phyloP scores from a whole-genome alignment of 1,284 basidiomycete species.

The Sphaerobolus stellatus region DNA sequence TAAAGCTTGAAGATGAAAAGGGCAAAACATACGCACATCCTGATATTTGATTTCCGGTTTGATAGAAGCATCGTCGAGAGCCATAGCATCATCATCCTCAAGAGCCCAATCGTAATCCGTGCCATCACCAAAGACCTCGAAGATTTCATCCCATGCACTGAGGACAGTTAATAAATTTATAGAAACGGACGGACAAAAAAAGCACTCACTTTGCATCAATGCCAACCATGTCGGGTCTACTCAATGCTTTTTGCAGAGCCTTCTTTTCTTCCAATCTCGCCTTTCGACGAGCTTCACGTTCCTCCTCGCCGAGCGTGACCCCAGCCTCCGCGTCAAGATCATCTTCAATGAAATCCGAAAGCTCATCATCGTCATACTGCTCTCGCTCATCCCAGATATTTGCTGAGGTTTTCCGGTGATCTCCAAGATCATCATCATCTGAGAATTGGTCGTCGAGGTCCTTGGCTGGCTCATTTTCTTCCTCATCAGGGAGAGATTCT shows the following conservation, averaged over 20 bases:
- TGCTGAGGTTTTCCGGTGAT: conserved; percentile 30
- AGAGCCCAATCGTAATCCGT: conserved; percentile 96
- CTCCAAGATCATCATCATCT: conserved; percentile 51
- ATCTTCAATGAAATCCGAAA: conserved; percentile 91
- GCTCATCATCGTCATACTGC: conserved; percentile 65
- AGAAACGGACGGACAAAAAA: conserved; percentile 9
- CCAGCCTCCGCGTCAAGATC: conserved; percentile 80
- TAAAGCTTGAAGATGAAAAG: conserved; percentile 12
- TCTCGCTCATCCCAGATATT: conserved; percentile 81
- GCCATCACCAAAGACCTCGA: conserved; percentile 96
- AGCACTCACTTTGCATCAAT: conserved; percentile 79
- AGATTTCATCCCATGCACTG: conserved; percentile 96
- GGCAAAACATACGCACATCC: conserved; percentile 64
- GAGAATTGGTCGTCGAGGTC: conserved; percentile 47
- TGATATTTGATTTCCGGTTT: conserved; percentile 84
- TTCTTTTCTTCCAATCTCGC: conserved; percentile 65
- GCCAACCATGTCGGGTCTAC: conserved; percentile 77
- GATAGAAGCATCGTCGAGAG: conserved; percentile 57
- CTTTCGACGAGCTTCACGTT: conserved; percentile 69
- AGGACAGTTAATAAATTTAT: conserved; percentile 22
- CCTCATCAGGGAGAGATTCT: conserved; percentile 54
- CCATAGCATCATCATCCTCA: conserved; percentile 67
- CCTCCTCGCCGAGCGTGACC: conserved; percentile 67
- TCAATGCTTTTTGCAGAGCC: conserved; percentile 60
- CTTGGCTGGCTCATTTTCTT: conserved; percentile 54